phyloP scores from a whole-genome alignment of 495 filamentous ascomycete genomes.

The Usnea hakonensis region DNA sequence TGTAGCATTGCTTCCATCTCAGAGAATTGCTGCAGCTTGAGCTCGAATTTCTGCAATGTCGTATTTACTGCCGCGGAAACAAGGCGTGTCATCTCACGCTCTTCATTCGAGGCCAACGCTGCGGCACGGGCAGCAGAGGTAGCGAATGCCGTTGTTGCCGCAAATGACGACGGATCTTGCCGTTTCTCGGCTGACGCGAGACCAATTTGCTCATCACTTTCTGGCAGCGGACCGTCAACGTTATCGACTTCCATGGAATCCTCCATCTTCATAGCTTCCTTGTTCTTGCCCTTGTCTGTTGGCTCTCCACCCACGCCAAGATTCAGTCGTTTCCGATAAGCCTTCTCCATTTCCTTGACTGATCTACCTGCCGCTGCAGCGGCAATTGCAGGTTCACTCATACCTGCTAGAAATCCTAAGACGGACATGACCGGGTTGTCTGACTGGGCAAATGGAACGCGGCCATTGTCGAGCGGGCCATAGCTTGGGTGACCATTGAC shows the following conservation, averaged over 20 bases:
- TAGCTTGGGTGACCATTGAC: slow-evolving; percentile 52
- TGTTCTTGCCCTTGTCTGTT: slow-evolving; percentile 52
- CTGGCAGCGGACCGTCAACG: slow-evolving; percentile 17
- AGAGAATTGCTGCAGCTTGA: slow-evolving; percentile 86
- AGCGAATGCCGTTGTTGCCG: slow-evolving; percentile 71
- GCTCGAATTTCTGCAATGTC: slow-evolving; percentile 72
- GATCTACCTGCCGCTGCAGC: slow-evolving; percentile 81
- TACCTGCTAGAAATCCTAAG: slow-evolving; percentile 80
- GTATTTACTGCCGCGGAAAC: slow-evolving; percentile 79
- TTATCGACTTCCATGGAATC: slow-evolving; percentile 62
- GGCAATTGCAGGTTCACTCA: slow-evolving; percentile 79
- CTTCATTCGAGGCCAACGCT: slow-evolving; percentile 86
- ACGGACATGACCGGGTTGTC: slow-evolving; percentile 97
- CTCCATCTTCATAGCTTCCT: slow-evolving; percentile 54
- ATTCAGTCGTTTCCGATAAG: slow-evolving; percentile 65
- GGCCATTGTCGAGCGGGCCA: slow-evolving; percentile 56
- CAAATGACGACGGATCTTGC: slow-evolving; percentile 27
- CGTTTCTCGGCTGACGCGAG: slow-evolving; percentile 18
- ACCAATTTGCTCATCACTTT: slow-evolving; percentile 14
- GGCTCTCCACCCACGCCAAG: slow-evolving; percentile 40
- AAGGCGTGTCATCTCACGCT: slow-evolving; percentile 89
- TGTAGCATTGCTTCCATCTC: slow-evolving; percentile 90
- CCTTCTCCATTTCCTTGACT: slow-evolving; percentile 73
- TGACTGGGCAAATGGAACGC: slow-evolving; percentile 75
- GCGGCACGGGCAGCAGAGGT: slow-evolving; percentile 77